Conservation (phyloP, 2,329 filamentous ascomycete genomes). For the Fusarium illudens region DNA sequence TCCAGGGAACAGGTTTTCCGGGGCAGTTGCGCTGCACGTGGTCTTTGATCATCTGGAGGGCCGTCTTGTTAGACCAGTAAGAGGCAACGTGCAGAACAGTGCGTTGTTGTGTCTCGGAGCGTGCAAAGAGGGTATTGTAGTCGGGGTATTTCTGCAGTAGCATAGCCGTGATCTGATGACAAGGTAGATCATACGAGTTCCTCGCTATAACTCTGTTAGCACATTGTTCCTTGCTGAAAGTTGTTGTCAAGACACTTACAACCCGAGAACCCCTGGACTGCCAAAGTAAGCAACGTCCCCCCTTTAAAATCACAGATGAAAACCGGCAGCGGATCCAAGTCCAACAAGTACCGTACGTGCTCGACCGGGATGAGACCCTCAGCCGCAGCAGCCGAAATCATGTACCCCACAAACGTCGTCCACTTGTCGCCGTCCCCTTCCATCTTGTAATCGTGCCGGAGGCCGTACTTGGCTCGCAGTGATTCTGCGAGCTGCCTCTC, state of each 20-base stretch:
- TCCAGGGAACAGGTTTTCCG: fast-evolving
- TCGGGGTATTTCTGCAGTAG: background rate
- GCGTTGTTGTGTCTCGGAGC: fast-evolving
- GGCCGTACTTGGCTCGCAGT: fast-evolving
- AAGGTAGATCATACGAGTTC: background rate
- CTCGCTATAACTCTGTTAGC: background rate
- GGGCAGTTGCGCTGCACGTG: background rate
- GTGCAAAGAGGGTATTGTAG: fast-evolving
- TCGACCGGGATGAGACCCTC: background rate
- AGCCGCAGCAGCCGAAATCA: background rate
- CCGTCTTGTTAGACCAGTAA: background rate
- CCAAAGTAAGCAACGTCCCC: background rate
- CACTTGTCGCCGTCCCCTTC: background rate
- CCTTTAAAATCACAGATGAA: fast-evolving
- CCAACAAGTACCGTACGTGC: background rate
- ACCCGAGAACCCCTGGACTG: background rate
- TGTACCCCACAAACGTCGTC: background rate
- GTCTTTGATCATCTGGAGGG: background rate
- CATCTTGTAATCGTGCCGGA: background rate
- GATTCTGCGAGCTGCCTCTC: background rate
- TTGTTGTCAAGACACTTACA: background rate
- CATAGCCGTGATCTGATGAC: background rate
- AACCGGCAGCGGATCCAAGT: background rate
- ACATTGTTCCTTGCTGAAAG: background rate
- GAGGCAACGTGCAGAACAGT: background rate